Percentiles rank a stretch among this genome's conserved stretches.
Conservation (phyloP, 805 yeast species). For the Zygosaccharomyces lentus region DNA sequence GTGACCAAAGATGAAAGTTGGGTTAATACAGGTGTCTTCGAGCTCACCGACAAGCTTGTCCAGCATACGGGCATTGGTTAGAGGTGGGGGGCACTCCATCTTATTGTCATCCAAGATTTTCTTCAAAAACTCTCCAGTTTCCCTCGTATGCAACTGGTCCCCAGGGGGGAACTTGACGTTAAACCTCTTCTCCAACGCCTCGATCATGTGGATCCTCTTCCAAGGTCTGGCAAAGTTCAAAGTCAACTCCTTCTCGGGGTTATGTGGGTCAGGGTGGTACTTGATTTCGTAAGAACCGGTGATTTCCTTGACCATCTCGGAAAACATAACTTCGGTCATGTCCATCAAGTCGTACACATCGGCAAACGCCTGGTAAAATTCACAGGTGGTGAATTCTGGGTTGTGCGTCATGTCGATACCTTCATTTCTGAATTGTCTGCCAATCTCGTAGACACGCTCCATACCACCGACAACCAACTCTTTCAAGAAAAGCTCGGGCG, state of each 20-base stretch:
- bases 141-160: conserved; percentile 87
- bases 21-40: conserved; percentile 92
- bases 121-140: conserved; percentile 87
- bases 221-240: conserved; percentile 94
- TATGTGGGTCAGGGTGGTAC: conserved; percentile 94
- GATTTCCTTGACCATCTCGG: conserved; percentile 95
- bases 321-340: conserved; percentile 85
- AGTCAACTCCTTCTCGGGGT: conserved; percentile 73
- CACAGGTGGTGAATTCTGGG: conserved; percentile 99
- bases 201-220: conserved; percentile 98
- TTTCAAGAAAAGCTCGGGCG: conserved; percentile 94
- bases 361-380: conserved; percentile 96
- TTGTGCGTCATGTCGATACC: conserved; percentile 98
- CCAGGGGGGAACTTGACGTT: conserved; percentile 93
- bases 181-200: conserved; percentile 82
- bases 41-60: conserved; percentile 96
- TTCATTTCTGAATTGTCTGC: conserved; percentile 98
- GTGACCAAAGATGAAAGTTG: conserved; percentile 96
- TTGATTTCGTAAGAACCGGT: conserved; percentile 81
- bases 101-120: conserved; percentile 71
- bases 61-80: conserved; percentile 97
- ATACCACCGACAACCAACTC: conserved; percentile 97
- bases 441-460: conserved; percentile 97
- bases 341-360: conserved; percentile 93
- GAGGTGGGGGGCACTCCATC: conserved; percentile 83